Conservation (phyloP, 164 flowering plant genomes). For the Amborella trichopoda region DNA sequence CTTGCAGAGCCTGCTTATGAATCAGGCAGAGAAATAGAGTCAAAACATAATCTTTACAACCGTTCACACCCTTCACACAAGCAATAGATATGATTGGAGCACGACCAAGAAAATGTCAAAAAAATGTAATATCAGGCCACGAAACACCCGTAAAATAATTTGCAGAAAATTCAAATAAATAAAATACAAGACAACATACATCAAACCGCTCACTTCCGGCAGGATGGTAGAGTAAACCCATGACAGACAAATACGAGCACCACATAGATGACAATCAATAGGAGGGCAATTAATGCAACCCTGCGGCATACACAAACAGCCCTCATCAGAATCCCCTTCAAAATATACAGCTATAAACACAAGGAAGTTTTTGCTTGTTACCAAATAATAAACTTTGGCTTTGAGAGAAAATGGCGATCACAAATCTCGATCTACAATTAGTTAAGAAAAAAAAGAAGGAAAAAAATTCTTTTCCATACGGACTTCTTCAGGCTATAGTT, state of each 20-base stretch:
- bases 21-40: too few relatives aligned
- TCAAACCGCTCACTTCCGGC: slow-evolving; percentile 19
- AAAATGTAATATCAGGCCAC: too few relatives aligned
- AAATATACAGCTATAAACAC: neutral
- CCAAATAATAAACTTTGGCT: neutral
- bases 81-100: too few relatives aligned
- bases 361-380: neutral
- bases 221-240: slow-evolving; percentile 32
- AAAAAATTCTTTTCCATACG: neutral
- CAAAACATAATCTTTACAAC: too few relatives aligned
- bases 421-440: neutral
- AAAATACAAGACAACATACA: too few relatives aligned
- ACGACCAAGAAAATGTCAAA: too few relatives aligned
- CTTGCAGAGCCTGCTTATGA: too few relatives aligned
- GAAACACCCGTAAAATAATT: too few relatives aligned
- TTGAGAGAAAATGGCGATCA: neutral
- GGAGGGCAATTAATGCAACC: slow-evolving; percentile 20
- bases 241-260: slow-evolving; percentile 34
- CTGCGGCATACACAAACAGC: slow-evolving; percentile 15
- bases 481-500: too few relatives aligned
- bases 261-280: slow-evolving; percentile 29
- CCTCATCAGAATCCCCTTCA: neutral
- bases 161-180: too few relatives aligned
- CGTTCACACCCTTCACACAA: too few relatives aligned
- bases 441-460: neutral